Percentiles rank a stretch among this genome's conserved stretches.
phyloP scores from a whole-genome alignment of 2,329 filamentous ascomycete genomes.

The Ophiocordyceps robertsii region DNA sequence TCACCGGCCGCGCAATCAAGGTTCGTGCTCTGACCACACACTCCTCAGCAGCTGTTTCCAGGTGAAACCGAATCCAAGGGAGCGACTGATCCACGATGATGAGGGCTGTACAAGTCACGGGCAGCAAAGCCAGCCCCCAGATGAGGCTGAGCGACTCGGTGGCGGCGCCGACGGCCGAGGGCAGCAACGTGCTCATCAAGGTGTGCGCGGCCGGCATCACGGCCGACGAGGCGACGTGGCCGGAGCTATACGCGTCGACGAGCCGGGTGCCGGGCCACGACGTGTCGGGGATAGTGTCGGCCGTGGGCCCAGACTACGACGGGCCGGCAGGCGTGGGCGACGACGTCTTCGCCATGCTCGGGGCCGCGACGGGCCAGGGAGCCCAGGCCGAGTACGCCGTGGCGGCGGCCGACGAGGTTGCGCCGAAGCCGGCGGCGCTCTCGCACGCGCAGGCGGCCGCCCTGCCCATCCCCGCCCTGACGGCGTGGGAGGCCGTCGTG shows the following conservation, averaged over 20 bases:
- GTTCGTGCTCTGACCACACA: too few species aligned
- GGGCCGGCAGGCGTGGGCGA: constrained; percentile 8
- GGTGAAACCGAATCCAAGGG: too few species aligned
- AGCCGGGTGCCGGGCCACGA: constrained; percentile 20
- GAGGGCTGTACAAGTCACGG: constrained; percentile 19
- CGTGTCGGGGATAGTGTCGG: constrained; percentile 17
- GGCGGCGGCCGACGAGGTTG: constrained; percentile 4
- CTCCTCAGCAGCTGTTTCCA: too few species aligned
- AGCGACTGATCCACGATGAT: too few species aligned
- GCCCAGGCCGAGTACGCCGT: constrained; percentile 16
- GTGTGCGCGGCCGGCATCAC: constrained; percentile 20
- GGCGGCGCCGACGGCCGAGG: constrained; percentile 6
- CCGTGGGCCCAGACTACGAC: constrained; percentile 10
- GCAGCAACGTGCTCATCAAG: constrained; percentile 13
- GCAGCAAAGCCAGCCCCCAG: constrained; percentile 7
- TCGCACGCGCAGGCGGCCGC: constrained; percentile 14
- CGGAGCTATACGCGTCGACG: constrained; percentile 15
- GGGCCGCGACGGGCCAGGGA: constrained; percentile 7
- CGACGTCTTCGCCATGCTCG: constrained; percentile 14
- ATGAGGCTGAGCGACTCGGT: constrained; percentile 6
- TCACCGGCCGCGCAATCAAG: too few species aligned
- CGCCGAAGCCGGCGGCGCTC: constrained; percentile 8
- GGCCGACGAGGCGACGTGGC: constrained; percentile 19
- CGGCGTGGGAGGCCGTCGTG: constrained; percentile 15
- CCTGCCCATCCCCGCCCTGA: constrained; percentile 17